Conservation (phyloP, 2,329 filamentous ascomycete genomes). For the Monosporascus sp. region DNA sequence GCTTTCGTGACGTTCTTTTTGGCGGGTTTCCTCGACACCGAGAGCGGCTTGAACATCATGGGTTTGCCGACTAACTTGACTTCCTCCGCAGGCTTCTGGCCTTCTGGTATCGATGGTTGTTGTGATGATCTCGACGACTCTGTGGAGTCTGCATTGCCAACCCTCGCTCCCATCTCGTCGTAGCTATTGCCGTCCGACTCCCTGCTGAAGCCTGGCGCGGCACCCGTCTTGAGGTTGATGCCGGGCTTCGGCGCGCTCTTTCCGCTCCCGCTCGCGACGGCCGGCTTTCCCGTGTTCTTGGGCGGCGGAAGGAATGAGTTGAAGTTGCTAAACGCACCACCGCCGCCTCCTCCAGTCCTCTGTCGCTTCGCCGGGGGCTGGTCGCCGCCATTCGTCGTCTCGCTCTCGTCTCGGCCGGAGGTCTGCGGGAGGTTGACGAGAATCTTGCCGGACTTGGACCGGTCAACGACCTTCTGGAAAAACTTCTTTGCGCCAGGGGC, state of each 20-base stretch:
- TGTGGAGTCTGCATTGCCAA: conserved; percentile 15
- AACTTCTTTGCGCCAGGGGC: conserved; percentile 46
- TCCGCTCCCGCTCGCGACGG: conserved; percentile 27
- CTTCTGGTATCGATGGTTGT: conserved; percentile 46
- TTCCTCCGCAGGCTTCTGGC: conserved; percentile 55
- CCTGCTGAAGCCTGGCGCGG: conserved; percentile 74
- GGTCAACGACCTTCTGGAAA: conserved; percentile 77
- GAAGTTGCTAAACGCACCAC: conserved; percentile 70
- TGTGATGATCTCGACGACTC: conserved; percentile 37
- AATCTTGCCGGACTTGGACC: conserved; percentile 77
- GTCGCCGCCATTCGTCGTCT: conserved; percentile 30
- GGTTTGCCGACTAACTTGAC: conserved; percentile 71
- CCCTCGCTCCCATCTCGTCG: conserved; percentile 17
- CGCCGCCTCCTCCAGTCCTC: conserved; percentile 40
- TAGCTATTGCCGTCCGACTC: conserved; percentile 32
- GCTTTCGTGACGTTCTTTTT: conserved; percentile 55
- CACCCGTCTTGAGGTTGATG: conserved; percentile 75
- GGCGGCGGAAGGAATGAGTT: conserved; percentile 83
- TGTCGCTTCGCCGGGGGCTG: conserved; percentile 67
- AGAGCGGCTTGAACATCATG: conserved; percentile 84
- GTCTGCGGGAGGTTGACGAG: conserved; percentile 67
- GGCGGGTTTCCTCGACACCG: conserved; percentile 68
- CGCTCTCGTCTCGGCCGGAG: conserved; percentile 30
- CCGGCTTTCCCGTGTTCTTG: conserved; percentile 49
- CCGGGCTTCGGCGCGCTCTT: conserved; percentile 43